Percentiles rank a stretch among this genome's conserved stretches.
phyloP scores from a whole-genome alignment of 768 basidiomycete genomes.

The Mycena chlorophos region DNA sequence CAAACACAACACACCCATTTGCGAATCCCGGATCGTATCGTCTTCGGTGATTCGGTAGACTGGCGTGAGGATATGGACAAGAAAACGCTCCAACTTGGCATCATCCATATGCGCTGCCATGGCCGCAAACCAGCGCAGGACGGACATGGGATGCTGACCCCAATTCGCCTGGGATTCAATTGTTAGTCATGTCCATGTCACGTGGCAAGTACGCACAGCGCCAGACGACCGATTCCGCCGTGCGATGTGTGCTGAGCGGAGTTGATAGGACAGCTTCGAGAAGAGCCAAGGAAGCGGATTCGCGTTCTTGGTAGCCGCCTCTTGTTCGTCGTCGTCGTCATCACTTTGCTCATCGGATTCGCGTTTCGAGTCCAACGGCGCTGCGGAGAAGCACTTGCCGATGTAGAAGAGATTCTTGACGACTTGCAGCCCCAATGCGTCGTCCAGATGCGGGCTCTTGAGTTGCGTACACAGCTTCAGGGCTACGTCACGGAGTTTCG shows the following conservation, averaged over 20 bases:
- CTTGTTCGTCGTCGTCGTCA: conserved; percentile 31
- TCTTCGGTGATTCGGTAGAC: conserved; percentile 87
- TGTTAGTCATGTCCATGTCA: conserved; percentile 1
- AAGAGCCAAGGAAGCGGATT: conserved; percentile 89
- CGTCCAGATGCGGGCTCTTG: conserved; percentile 77
- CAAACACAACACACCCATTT: conserved; percentile 61
- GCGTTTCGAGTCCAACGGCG: conserved; percentile 29
- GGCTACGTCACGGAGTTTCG: conserved; percentile 67
- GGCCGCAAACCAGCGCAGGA: conserved; percentile 92
- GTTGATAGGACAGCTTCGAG: conserved; percentile 88
- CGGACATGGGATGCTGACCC: conserved; percentile 76
- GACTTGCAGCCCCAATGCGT: conserved; percentile 71
- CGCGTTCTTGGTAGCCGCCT: conserved; percentile 29
- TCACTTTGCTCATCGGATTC: conserved; percentile 37
- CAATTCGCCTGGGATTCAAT: conserved; percentile 63
- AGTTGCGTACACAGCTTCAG: conserved; percentile 75
- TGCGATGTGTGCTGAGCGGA: conserved; percentile 71
- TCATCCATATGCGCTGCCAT: conserved; percentile 75
- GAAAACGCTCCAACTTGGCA: conserved; percentile 58
- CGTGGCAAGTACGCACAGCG: conserved; percentile 39
- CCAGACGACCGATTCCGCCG: conserved; percentile 55
- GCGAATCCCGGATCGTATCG: conserved; percentile 73
- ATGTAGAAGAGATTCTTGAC: conserved; percentile 93
- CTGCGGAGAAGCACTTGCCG: conserved; percentile 76
- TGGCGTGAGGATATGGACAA: conserved; percentile 84